These are phyloP conservation scores for Annulohypoxylon truncatum DNA, from an alignment of 2,329 filamentous ascomycete species.

Conservation along the genomic window DNA sequence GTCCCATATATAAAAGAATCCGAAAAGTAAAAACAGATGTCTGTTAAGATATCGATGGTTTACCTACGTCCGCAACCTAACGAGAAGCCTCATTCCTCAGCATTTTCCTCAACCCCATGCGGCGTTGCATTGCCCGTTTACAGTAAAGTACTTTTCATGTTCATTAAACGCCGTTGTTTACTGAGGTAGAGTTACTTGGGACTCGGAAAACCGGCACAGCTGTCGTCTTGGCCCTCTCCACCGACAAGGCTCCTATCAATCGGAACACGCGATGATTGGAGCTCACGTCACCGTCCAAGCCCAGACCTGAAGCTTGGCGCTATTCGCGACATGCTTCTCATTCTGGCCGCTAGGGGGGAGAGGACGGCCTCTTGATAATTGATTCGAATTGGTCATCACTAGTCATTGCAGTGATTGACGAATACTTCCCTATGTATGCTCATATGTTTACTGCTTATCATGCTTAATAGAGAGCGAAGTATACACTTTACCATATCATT, in stretches of 20 bases:
- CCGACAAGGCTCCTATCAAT: constrained; percentile 36
- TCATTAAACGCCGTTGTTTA: neutral
- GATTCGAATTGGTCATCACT: neutral
- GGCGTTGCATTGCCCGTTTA: neutral
- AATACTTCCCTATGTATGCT: neutral
- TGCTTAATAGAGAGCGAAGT: neutral
- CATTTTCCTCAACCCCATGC: neutral
- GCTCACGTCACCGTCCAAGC: constrained; percentile 25
- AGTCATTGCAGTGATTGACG: neutral
- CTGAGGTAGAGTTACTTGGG: constrained; percentile 10
- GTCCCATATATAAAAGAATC: neutral
- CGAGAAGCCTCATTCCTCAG: neutral
- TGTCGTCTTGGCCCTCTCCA: constrained; percentile 38
- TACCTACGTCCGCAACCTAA: neutral
- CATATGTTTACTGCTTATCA: too few species aligned
- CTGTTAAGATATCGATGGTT: neutral
- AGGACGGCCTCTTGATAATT: neutral
- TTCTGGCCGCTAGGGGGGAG: constrained; percentile 1
- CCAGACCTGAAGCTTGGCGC: constrained; percentile 32
- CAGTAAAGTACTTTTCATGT: neutral
- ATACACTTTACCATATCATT: neutral
- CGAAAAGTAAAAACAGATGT: neutral
- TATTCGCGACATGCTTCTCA: constrained; percentile 30
- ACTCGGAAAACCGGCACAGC: constrained; percentile 40
- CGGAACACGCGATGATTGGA: constrained; percentile 37